Evolutionary conservation across 164 flowering plant species (phyloP), one percentile per base, ranked within the genome.

Genomic region (Stephania japonica): DNA sequence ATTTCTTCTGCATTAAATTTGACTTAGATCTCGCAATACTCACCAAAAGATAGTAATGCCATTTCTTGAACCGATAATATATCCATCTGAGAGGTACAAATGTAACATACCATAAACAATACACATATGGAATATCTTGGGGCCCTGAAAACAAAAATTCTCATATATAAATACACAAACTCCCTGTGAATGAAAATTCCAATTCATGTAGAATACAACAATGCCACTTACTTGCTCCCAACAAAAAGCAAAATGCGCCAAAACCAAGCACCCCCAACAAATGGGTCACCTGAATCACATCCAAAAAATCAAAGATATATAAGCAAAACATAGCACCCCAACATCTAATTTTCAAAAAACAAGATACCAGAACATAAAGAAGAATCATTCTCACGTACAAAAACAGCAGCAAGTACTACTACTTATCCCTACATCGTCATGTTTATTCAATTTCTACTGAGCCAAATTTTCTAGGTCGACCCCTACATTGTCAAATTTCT

Each of bases 31-130:
- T 6, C n/a, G n/a, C 62, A 56, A 16, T 61, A 73, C 93, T 93
- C 81, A 96, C 98, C 95, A 96, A 75, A 67, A 96, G 97, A 80
- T 89, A 96, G 78, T 93, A 96, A 73, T 96, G 99, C 98, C 93
- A 96, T 83, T 96, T 96, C 87, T 90, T 96, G 86, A 81, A 96
- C 73, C 98, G 88, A 71, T 96, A 96, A 79, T 96, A 96, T 75
- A 93, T 89, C 99, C 99, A 96, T 16, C 99, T 83, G 5, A 91
- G 87, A 65, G 99, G 99, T 73, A 93, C 99, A 75, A 93, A 93
- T 19, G 75, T 89, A 69, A 96, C 77, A 74, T 83, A 96, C 82
- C 93, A 91, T 77, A 96, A 77, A 85, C 99, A 93, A 72, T 96
- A 96, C 44, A 91, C 91, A 75, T 93, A 93, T 5, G 89, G 98